Evolutionary conservation across 805 yeast species (phyloP).

Genomic region (Candida tibetensis): DNA sequence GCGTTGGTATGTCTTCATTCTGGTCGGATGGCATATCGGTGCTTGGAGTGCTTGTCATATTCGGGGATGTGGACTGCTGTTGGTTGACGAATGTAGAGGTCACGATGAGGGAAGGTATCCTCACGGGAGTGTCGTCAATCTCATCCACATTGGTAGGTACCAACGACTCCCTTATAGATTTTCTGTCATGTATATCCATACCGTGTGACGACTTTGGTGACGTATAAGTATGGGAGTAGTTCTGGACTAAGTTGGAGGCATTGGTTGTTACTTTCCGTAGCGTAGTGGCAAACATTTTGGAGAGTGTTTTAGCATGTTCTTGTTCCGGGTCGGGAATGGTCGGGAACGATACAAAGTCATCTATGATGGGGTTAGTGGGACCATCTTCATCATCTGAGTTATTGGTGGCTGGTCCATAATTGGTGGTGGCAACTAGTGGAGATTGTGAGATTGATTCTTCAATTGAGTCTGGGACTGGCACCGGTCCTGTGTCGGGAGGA

Average conservation of each 20-base stretch:
- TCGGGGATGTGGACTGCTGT: neutral
- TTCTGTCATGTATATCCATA: neutral
- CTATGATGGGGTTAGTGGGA: conserved; percentile 3
- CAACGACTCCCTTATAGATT: neutral
- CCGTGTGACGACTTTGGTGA: conserved; percentile 4
- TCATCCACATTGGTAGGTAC: neutral
- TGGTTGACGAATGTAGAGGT: neutral
- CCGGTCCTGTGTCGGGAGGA: too few relatives aligned
- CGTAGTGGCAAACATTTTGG: conserved; percentile 36
- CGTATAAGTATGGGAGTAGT: conserved; percentile 6
- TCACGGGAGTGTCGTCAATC: conserved; percentile 2
- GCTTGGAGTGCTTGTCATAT: neutral
- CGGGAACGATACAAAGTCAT: conserved; percentile 42
- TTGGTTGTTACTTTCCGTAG: conserved; percentile 41
- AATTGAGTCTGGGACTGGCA: too few relatives aligned
- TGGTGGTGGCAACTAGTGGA: neutral
- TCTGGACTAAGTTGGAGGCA: conserved; percentile 35
- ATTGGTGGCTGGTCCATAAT: conserved; percentile 4
- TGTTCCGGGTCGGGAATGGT: conserved; percentile 42
- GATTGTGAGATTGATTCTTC: too few relatives aligned
- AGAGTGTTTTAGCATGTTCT: conserved; percentile 30
- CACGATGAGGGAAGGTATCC: conserved; percentile 1
- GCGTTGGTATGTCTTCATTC: neutral
- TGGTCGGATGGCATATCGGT: neutral
- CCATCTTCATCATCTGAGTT: conserved; percentile 14